Evolutionary conservation across 495 filamentous ascomycete species (phyloP).

Genomic region (Hypomontagnella submonticulosa): DNA sequence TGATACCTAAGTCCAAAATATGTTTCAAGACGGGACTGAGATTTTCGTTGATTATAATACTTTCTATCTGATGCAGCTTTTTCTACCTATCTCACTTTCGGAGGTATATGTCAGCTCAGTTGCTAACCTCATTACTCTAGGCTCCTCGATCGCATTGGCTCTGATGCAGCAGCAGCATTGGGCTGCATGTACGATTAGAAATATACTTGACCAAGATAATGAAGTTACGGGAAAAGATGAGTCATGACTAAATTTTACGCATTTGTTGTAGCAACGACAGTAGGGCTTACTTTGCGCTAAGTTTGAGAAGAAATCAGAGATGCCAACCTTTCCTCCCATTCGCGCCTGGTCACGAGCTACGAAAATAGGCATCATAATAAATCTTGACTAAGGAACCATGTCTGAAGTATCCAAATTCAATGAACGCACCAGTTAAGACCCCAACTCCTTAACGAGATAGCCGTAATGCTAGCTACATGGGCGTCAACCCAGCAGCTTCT

Average conservation of each 20-base stretch:
- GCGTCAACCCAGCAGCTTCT: too few species aligned
- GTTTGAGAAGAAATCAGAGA: too few species aligned
- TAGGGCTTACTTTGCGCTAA: too few species aligned
- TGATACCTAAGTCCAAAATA: conserved; percentile 47
- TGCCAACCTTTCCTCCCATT: too few species aligned
- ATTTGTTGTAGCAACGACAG: not conserved
- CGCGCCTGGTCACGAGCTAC: too few species aligned
- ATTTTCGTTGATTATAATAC: conserved; percentile 49
- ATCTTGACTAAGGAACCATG: too few species aligned
- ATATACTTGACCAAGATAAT: not conserved
- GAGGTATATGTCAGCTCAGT: not conserved
- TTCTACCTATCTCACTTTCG: not conserved
- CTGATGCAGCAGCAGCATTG: not conserved
- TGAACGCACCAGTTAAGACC: too few species aligned
- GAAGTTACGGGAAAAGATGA: conserved; percentile 21
- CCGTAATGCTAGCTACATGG: too few species aligned
- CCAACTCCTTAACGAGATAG: too few species aligned
- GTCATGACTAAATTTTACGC: conserved; percentile 14
- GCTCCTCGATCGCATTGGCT: conserved; percentile 4
- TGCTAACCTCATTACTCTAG: conserved; percentile 18
- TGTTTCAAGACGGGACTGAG: conserved; percentile 52
- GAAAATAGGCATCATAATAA: too few species aligned
- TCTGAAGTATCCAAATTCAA: too few species aligned
- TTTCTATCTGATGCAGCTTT: conserved; percentile 35
- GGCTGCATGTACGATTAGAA: conserved; percentile 6